Evolutionary conservation across 2,329 filamentous ascomycete species (phyloP).

Genomic region (Rutstroemia sp.): DNA sequence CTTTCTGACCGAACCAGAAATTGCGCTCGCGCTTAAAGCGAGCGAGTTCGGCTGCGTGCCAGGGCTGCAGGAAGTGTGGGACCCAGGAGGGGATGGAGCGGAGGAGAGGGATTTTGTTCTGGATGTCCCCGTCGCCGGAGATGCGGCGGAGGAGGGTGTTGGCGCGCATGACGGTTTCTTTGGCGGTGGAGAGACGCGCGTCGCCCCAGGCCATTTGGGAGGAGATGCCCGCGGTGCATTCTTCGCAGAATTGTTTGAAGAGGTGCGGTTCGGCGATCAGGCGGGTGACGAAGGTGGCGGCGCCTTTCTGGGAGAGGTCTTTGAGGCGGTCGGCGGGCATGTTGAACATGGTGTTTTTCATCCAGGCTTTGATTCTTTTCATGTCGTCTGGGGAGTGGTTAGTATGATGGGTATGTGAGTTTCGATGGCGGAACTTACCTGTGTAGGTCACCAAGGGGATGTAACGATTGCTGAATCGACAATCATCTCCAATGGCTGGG

Average conservation of each 20-base stretch:
- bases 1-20: slow-evolving; percentile 14
- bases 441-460: slow-evolving; percentile 11
- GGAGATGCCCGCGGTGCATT: slow-evolving; percentile 8
- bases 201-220: slow-evolving; percentile 11
- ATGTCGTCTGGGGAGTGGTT: slow-evolving; percentile 8
- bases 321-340: slow-evolving; percentile 22
- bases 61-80: slow-evolving; percentile 11
- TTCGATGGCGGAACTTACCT: background rate
- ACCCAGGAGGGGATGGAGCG: slow-evolving; percentile 11
- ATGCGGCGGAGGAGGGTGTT: slow-evolving; percentile 10
- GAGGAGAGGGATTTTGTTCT: slow-evolving; percentile 14
- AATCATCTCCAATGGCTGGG: slow-evolving; percentile 9
- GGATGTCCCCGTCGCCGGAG: slow-evolving; percentile 8
- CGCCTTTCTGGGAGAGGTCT: slow-evolving; percentile 2
- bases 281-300: slow-evolving; percentile 6
- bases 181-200: slow-evolving; percentile 6
- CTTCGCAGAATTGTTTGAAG: slow-evolving; percentile 12
- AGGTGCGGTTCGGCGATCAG: slow-evolving; percentile 9
- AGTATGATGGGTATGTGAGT: background rate
- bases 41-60: slow-evolving; percentile 8
- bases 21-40: slow-evolving; percentile 6
- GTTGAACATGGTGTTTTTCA: slow-evolving; percentile 11
- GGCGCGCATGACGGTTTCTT: slow-evolving; percentile 9
- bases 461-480: slow-evolving; percentile 6
- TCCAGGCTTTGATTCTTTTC: slow-evolving; percentile 11